These are phyloP conservation scores for Pleurozium schreberi DNA, from an alignment of 225 moss, liverwort and hornwort species.

Conservation along the genomic window DNA sequence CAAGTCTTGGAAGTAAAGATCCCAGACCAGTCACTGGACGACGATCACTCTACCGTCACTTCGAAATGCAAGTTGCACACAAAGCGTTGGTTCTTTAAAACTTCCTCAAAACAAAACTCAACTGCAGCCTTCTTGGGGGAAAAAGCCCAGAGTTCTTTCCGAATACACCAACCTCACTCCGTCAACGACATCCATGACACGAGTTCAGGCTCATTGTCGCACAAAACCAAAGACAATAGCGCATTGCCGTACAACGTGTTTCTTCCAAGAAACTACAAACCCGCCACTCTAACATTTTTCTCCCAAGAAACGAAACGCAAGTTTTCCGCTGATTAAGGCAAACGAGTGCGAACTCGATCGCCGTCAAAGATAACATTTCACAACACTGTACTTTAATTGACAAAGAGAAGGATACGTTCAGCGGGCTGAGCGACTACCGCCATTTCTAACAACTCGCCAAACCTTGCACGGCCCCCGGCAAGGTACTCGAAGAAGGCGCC, in stretches of 20 bases:
- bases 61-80: slow-evolving; percentile 10
- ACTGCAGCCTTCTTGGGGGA: slow-evolving; percentile 6
- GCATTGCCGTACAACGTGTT: slow-evolving; percentile 31
- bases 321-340: not conserved
- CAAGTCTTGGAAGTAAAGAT: slow-evolving; percentile 9
- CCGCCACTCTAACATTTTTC: not conserved
- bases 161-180: not conserved
- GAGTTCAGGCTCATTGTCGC: not conserved
- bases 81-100: not conserved
- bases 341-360: not conserved
- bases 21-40: not conserved
- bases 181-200: not conserved
- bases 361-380: not conserved
- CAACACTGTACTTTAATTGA: slow-evolving; percentile 26
- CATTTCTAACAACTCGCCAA: slow-evolving; percentile 77
- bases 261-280: not conserved
- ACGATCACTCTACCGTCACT: slow-evolving; percentile 3
- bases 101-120: not conserved
- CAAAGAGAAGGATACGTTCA: slow-evolving; percentile 77
- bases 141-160: not conserved
- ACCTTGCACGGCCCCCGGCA: slow-evolving; percentile 4
- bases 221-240: not conserved
- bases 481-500: slow-evolving; percentile 8
- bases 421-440: slow-evolving; percentile 99
- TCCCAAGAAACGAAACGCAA: slow-evolving; percentile 2